Conservation (phyloP, 192 early-diverging fungal genomes). For the Backusella westeae region DNA sequence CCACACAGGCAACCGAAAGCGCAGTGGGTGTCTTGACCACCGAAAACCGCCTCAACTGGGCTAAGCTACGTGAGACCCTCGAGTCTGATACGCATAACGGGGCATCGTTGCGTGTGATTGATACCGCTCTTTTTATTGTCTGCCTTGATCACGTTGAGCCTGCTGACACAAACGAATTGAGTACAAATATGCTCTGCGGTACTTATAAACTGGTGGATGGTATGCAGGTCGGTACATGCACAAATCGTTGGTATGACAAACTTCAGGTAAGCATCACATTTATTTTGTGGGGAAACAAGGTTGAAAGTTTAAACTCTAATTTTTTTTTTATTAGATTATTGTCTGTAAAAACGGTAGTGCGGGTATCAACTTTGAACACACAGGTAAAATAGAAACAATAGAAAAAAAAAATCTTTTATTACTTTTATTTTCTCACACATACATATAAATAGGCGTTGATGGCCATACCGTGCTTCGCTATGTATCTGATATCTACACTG, state of each 20-base stretch:
- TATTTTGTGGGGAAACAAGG: background rate
- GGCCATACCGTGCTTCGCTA: conserved; percentile 47
- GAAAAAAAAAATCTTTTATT: conserved; percentile 14
- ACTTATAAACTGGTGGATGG: conserved; percentile 42
- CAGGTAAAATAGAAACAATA: conserved; percentile 35
- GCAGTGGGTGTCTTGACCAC: conserved; percentile 68
- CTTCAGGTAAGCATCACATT: conserved; percentile 25
- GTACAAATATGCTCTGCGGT: conserved; percentile 48
- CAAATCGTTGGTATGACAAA: conserved; percentile 91
- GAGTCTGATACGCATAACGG: conserved; percentile 46
- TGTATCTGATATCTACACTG: conserved; percentile 49
- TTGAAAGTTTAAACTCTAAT: background rate
- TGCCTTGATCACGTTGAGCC: conserved; percentile 68
- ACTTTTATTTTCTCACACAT: background rate
- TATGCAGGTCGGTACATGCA: conserved; percentile 45
- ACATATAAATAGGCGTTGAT: conserved; percentile 36
- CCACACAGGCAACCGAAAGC: conserved; percentile 44
- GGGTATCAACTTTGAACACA: conserved; percentile 89
- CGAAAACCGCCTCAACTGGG: conserved; percentile 76
- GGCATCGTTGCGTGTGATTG: conserved; percentile 59
- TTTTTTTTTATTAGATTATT: conserved; percentile 46
- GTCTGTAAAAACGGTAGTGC: conserved; percentile 74
- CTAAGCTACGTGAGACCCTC: conserved; percentile 54
- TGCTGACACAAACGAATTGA: conserved; percentile 30
- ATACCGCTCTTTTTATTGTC: conserved; percentile 72